Base-by-base conservation (phyloP, 495 filamentous ascomycete genomes). In the Penicillium crystallinum region DNA sequence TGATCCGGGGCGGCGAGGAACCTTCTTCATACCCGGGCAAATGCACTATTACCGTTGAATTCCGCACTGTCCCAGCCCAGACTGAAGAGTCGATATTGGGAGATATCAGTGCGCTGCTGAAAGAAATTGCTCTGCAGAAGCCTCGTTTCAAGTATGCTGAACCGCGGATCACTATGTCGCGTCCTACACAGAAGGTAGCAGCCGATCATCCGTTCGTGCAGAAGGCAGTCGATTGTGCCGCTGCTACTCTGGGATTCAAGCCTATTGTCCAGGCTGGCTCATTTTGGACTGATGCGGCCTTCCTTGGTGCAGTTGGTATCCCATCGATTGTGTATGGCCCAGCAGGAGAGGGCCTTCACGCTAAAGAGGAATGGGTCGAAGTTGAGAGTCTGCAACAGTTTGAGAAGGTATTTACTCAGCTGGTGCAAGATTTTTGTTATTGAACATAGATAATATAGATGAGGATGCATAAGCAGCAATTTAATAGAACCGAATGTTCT, bases 1-100 rank as follows among this genome's bases (percentile, higher is more conserved):
- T 76, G 31, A 75, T 78, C 44, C 64, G 66, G 27, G 75, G 75
- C 11, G 75, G 73, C 22, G 69, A 77, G 34, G 76, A 78, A 41
- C 60, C 66, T 9, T 77, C 75, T 8, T 76, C 75, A 0, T 78
- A 77, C 25, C 74, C 72, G 12, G 69, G 58, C 11, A 66, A 64
- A 25, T 75, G 71, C 46, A 73, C 62, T 0, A 57, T 76, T 17
- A 71, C 70, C 0, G 52, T 77, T 6, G 74, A 78, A 42, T 71
- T 73, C 31, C 71, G 76, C 8, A 77, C 73, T 1, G 53, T 77
- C 0, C 62, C 72, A 12, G 59, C 57, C 9, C 71, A 75, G 54
- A 68, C 65, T 1, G 52, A 59, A 6, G 50, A 65, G 19, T 56
- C 58, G 2, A 66, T 75, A 5, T 21, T 65, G 12, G 18, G 22